Conservation (phyloP, 1,139 yeast genomes). For the Geotrichum macrosporum region DNA sequence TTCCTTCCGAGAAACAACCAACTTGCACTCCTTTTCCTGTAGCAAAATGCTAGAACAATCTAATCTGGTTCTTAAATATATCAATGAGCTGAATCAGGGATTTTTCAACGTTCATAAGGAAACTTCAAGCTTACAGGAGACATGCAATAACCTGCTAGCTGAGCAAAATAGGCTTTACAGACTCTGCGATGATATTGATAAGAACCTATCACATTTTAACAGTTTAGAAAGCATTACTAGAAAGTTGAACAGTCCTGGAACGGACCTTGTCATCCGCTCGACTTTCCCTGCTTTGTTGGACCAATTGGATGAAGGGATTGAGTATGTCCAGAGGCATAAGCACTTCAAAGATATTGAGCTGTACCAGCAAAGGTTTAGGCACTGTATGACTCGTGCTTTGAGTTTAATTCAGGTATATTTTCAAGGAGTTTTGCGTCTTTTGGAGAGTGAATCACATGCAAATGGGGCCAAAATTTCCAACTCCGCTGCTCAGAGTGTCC, state of each 20-base stretch:
- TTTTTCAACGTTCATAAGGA: constrained; percentile 56
- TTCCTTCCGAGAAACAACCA: constrained; percentile 32
- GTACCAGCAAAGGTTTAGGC: constrained; percentile 70
- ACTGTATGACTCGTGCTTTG: constrained; percentile 78
- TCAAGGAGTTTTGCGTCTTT: constrained; percentile 48
- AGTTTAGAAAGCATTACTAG: constrained; percentile 66
- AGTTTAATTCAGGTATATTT: constrained; percentile 70
- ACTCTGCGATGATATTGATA: constrained; percentile 49
- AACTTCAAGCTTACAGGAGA: constrained; percentile 59
- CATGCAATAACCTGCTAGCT: constrained; percentile 52
- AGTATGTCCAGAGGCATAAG: constrained; percentile 46
- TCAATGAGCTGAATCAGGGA: constrained; percentile 46
- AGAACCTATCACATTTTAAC: constrained; percentile 59
- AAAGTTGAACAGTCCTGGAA: constrained; percentile 65
- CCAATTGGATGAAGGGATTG: constrained; percentile 58
- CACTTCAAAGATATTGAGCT: constrained; percentile 66
- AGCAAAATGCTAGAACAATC: constrained; percentile 43
- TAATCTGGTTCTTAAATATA: constrained; percentile 41
- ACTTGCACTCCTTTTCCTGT: constrained; percentile 36
- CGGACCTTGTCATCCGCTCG: constrained; percentile 55
- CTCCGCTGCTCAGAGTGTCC: constrained; percentile 48
- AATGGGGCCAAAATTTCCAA: constrained; percentile 35
- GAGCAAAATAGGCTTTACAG: constrained; percentile 47
- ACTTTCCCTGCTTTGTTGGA: constrained; percentile 51
- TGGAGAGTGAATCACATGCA: constrained; percentile 44